Base-by-base conservation (phyloP, 2,329 filamentous ascomycete species). In the Fusarium compactum region DNA sequence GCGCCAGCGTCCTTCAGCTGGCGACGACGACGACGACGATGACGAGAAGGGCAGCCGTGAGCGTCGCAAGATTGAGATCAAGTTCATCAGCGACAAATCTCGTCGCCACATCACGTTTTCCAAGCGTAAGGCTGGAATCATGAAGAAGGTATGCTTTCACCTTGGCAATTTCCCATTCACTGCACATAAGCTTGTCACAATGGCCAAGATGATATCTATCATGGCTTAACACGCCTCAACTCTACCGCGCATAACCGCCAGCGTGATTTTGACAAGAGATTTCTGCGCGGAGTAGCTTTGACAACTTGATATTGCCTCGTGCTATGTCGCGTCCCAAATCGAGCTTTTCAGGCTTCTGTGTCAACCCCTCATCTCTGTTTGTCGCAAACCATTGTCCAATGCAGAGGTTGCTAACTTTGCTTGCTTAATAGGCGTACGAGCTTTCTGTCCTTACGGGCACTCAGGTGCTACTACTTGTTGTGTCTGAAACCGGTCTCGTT, bases 61-160 rank as follows among this genome's bases (percentile, higher is more conserved):
- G 89, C 92, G 96, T 80, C 91, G 96, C 85, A 99, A 99, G 92
- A 99, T 99, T 78, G 96, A 99, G 84, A 99, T 99, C 86, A 99
- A 99, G 89, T 99, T 99, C 85, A 99, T 99, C 83, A 95, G 95
- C 83, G 96, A 99, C 85, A 99, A 99, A 87, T 98, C 95, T 85
- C 94, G 96, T 85, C 92, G 96, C 70, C 96, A 99, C 86, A 99
- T 98, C 81, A 98, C 96, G 78, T 98, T 99, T 83, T 98, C 95
- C 76, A 99, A 99, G 90, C 94, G 96, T 82, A 99, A 99, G 87
- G 96, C 96, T 60, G 96, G 96, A 77, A 98, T 99, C 83, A 98
- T 99, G 96, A 98, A 99, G 89, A 98, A 98, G 94, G 96, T 98
- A 81, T 75, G 90, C 86, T 50, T 34, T 38, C 45, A 55, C 24